Evolutionary conservation across 1,284 basidiomycete genomes (phyloP), one percentile per base, ranked within the genome.

Genomic region (Trichosporon sp.): DNA sequence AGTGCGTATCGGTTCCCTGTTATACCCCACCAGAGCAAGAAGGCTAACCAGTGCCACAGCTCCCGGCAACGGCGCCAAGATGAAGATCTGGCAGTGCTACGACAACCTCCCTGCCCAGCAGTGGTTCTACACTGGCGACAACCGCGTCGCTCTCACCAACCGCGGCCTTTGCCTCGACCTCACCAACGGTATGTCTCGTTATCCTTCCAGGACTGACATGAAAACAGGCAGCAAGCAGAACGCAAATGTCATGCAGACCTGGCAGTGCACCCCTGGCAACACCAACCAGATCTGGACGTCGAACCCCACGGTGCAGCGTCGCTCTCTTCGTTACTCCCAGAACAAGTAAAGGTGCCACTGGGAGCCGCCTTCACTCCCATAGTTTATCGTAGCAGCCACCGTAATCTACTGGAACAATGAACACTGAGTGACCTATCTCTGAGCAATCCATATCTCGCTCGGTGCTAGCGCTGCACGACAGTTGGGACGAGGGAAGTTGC

Each of bases 211-310:
- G 23, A 51, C 47, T 51, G 21, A 51, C 47, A 8, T 6, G 44
- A 7, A 23, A 21, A 2, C 21, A 51, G 47, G 47, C 18, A 64
- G 13, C 51, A 69, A 66, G 63, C 64, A 65, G 12, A 72, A 73
- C 62, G 73, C 70, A 18, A 72, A 74, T 51, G 72, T 72, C 35
- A 27, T 75, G 21, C 77, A 77, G 70, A 74, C 71, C 27, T 78
- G 76, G 76, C 64, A 72, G 69, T 72, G 73, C 56, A 25, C 56
- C 23, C 12, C 29, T 18, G 69, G 69, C 42, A 74, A 74, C 72
- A 68, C 62, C 31, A 73, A 74, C 67, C 73, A 74, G 69, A 35
- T 72, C 44, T 72, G 70, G 70, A 68, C 62, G n/a, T 21, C 56
- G 6, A 18, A 31, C 27, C 27, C 56, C 29, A 18, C 56, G 4